A percentile compares a stretch with the other conserved stretches of the same genome.
These are phyloP conservation scores for Lithohypha guttulata DNA, from an alignment of 2,329 filamentous ascomycete species.

Conservation along the genomic window DNA sequence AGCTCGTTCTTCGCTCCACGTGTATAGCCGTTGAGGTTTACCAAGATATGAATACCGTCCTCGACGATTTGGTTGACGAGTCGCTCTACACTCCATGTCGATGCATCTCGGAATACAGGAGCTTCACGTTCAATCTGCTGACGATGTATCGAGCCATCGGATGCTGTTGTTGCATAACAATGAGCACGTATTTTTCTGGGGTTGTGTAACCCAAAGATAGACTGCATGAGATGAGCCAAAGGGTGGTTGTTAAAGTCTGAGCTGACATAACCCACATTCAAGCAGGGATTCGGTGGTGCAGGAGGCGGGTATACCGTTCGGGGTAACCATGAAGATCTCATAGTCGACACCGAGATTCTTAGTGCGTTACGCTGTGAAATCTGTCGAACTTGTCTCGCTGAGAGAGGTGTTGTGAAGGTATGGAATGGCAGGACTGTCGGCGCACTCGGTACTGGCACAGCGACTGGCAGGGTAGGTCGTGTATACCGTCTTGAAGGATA, in stretches of 20 bases:
- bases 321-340: constrained; percentile 79
- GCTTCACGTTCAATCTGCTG: constrained; percentile 88
- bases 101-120: constrained; percentile 82
- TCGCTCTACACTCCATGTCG: constrained; percentile 71
- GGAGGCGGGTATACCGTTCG: constrained; percentile 74
- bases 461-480: constrained; percentile 61
- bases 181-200: constrained; percentile 64
- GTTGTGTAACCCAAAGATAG: constrained; percentile 88
- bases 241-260: constrained; percentile 99
- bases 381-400: constrained; percentile 78
- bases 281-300: constrained; percentile 62
- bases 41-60: constrained; percentile 84
- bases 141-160: constrained; percentile 79
- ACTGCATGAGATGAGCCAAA: constrained; percentile 94
- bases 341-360: constrained; percentile 81
- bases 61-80: constrained; percentile 75
- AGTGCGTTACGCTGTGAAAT: constrained; percentile 93
- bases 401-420: constrained; percentile 90
- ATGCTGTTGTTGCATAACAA: constrained; percentile 90
- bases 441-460: constrained; percentile 68
- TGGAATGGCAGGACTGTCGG: constrained; percentile 95
- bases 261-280: constrained; percentile 93
- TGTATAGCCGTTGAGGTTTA: constrained; percentile 98
- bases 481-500: constrained; percentile 51
- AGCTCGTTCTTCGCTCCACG: constrained; percentile 94